Evolutionary conservation across 805 yeast species (phyloP), one percentile per base, ranked within the genome.

Genomic region (Sungouiozyma intestinalis): DNA sequence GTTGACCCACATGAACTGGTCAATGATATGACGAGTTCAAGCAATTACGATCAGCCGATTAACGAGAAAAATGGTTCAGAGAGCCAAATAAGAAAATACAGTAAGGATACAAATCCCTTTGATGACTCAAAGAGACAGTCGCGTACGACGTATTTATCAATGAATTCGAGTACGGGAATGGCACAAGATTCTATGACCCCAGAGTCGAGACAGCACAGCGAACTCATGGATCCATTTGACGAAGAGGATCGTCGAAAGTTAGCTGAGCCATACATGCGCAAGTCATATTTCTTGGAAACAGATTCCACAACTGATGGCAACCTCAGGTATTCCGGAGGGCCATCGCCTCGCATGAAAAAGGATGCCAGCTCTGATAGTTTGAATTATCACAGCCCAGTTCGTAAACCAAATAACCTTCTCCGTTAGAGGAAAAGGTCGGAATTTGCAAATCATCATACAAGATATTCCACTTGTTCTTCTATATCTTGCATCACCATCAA

Each of bases 261-360:
- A 24, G 29, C 29, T 24, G 9, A 24, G 11, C 29, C 32, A 8
- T 9, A 16, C 7, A 16, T n/a, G 16, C 21, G 32, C n/a, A 17
- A 32, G 14, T 32, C 37, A 14, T 33, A 32, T 14, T 36, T 41
- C 9, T 18, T 41, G 15, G 44, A 41, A 33, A 24, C 29, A 11
- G 29, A 24, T 24, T 24, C 29, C 29, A 24, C 11, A 11, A 24
- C 6, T 11, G 29, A 24, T 11, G 29, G 29, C 6, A 24, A 24
- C 29, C 11, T 24, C 11, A 24, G 29, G 11, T 7, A 24, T 24
- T 24, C 29, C 11, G 29, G 29, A 24, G 29, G 29, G 9, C 9
- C 29, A 7, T 24, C 11, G 11, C 11, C 29, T 24, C 6, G 29
- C 11, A 24, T 6, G 6, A 24, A 24, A 24, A 24, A 24, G 11